Base-by-base conservation (phyloP, 371 early-diverging fungal species). In the Gilbertella persicaria region DNA sequence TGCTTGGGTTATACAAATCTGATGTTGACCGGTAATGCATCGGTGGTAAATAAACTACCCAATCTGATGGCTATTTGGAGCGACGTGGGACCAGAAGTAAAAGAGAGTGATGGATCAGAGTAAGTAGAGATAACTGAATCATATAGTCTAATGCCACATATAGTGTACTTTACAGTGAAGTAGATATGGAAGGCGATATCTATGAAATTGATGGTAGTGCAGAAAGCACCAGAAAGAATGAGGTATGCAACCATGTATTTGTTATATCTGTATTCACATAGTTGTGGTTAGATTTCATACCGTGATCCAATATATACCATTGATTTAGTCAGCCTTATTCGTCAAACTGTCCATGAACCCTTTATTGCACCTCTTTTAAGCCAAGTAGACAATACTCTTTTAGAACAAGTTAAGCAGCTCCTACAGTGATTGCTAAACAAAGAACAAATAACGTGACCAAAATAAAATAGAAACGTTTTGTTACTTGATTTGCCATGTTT, bases 1-100 rank as follows among this genome's bases (percentile, higher is more conserved):
- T 87, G 88, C 6, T 75, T 92, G 71, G 90, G 83, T 0, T 71
- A 85, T 48, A 83, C 86, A 7, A 74, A 73, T 29, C 67, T 91
- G 44, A 69, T 89, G 9, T 56, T 76, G 9, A 85, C 86, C 4
- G 70, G 73, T 0, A 61, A 85, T 45, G 69, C 79, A 1, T 35
- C 64, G 0, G 66, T 86, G 3, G 41, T 84, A 10, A 55, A 65
- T 7, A 55, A 69, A 17, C 49, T 88, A 26, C 69, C 78, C 5
- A 69, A 71, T 25, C 56, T 90, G 4, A 76, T 89, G 50, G 71
- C 78, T 5, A 69, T 88, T 23, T 83, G 88, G 79, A 79, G 79
- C 14, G 85, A 85, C 55, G 84, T 88, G 0, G 53, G 85, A 49
- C 69, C 75, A 35, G 88, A 89, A 49, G 69, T 85, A 7, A 78